Evolutionary conservation across 1,284 basidiomycete species (phyloP).

Genomic region (Heterobasidion occidentale): DNA sequence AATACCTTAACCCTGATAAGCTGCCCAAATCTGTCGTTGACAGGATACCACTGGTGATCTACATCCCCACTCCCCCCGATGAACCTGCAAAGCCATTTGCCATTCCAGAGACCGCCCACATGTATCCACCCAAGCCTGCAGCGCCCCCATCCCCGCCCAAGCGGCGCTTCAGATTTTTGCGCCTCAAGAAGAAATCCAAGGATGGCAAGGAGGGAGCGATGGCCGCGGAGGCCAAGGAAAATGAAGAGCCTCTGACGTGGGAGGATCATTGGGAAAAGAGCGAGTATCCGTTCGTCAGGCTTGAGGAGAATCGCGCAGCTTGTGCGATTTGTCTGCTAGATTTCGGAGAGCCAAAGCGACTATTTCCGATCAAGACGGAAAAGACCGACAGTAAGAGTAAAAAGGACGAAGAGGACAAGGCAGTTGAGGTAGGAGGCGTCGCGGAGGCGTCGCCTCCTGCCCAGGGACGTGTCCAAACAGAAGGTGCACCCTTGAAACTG

Average conservation of each 20-base stretch:
- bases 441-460: slow-evolving; percentile 11
- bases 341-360: slow-evolving; percentile 63
- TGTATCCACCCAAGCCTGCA: slow-evolving; percentile 47
- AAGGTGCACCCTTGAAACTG: slow-evolving; percentile 31
- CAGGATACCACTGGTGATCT: slow-evolving; percentile 71
- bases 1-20: slow-evolving; percentile 69
- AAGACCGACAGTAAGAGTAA: not conserved
- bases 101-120: slow-evolving; percentile 35
- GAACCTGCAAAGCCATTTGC: slow-evolving; percentile 21
- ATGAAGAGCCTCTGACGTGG: slow-evolving; percentile 33
- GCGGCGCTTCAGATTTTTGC: slow-evolving; percentile 36
- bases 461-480: slow-evolving; percentile 31
- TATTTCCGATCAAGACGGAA: slow-evolving; percentile 4
- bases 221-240: slow-evolving; percentile 14
- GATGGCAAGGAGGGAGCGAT: slow-evolving; percentile 8
- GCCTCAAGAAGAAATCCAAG: slow-evolving; percentile 28
- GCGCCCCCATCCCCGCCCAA: slow-evolving; percentile 20
- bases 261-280: slow-evolving; percentile 44
- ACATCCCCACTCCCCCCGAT: slow-evolving; percentile 66
- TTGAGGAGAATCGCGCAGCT: slow-evolving; percentile 72
- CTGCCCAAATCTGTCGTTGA: slow-evolving; percentile 62
- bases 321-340: slow-evolving; percentile 80
- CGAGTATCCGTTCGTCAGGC: slow-evolving; percentile 55
- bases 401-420: slow-evolving; percentile 1
- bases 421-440: slow-evolving; percentile 3